phyloP scores from a whole-genome alignment of 805 yeast genomes.

The Pichia paraexigua region DNA sequence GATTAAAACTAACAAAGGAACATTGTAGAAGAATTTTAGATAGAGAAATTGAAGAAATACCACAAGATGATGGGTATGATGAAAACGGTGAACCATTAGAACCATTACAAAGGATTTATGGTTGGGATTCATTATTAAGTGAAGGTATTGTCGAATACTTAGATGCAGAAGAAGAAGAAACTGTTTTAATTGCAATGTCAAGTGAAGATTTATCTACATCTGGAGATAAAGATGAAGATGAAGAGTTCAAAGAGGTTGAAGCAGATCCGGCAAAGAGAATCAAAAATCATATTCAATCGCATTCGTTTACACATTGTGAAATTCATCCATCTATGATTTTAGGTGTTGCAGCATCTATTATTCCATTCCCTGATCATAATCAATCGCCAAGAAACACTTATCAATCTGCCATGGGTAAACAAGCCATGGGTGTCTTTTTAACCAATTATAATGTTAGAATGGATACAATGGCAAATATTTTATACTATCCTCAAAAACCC shows the following conservation, averaged over 20 bases:
- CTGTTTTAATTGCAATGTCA: conserved; percentile 97
- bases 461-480: conserved; percentile 99
- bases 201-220: conserved; percentile 85
- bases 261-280: conserved; percentile 80
- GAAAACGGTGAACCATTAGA: conserved; percentile 41
- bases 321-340: conserved; percentile 98
- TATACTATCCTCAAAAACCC: conserved; percentile 97
- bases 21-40: conserved; percentile 66
- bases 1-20: conserved; percentile 75
- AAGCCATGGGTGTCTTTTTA: conserved; percentile 98
- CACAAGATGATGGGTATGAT: conserved; percentile 37
- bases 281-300: conserved; percentile 45
- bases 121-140: conserved; percentile 77
- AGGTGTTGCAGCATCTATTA: conserved; percentile 97
- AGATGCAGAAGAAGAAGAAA: conserved; percentile 98
- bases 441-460: conserved; percentile 94
- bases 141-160: conserved; percentile 92
- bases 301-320: conserved; percentile 96
- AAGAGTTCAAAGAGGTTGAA: conserved; percentile 35
- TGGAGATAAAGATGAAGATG: conserved; percentile 29
- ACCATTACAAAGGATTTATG: conserved; percentile 38
- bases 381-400: conserved; percentile 99
- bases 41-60: conserved; percentile 50
- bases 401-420: conserved; percentile 99
- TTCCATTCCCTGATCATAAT: conserved; percentile 99